Evolutionary conservation across 257 asterid species (phyloP).

Genomic region (Capsicum pubescens): DNA sequence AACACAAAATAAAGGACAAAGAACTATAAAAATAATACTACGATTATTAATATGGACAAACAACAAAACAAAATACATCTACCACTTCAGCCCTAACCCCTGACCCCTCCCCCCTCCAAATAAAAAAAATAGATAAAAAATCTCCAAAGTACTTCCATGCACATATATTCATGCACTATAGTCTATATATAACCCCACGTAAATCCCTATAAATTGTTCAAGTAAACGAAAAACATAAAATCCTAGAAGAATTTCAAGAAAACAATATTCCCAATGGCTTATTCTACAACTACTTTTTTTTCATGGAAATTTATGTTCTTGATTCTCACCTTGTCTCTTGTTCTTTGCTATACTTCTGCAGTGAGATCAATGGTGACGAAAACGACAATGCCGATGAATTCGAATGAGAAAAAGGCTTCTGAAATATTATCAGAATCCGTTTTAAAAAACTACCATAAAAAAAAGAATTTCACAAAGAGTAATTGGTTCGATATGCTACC

Average conservation of each 20-base stretch:
- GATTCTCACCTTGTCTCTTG: slow-evolving; percentile 1
- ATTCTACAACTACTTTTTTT: background rate
- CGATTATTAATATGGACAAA: background rate
- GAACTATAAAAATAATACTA: background rate
- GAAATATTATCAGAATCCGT: background rate
- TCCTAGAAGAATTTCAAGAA: background rate
- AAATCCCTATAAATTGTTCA: background rate
- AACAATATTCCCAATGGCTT: background rate
- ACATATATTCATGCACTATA: background rate
- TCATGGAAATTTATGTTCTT: slow-evolving; percentile 1
- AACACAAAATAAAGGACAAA: background rate
- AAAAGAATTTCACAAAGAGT: too few species aligned
- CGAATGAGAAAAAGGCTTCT: background rate
- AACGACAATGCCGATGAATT: background rate
- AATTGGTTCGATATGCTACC: too few species aligned
- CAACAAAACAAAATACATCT: background rate
- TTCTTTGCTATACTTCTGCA: background rate
- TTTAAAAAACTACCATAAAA: too few species aligned
- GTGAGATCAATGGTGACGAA: background rate
- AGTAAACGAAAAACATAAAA: background rate
- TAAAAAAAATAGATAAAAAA: too few species aligned
- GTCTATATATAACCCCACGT: background rate
- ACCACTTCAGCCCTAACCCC: background rate
- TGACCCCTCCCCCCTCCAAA: too few species aligned
- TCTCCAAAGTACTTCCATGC: background rate